Percentiles rank a stretch among this genome's conserved stretches.
Evolutionary conservation across 2,329 filamentous ascomycete genomes (phyloP).

Genomic region (Cytospora leucostoma): DNA sequence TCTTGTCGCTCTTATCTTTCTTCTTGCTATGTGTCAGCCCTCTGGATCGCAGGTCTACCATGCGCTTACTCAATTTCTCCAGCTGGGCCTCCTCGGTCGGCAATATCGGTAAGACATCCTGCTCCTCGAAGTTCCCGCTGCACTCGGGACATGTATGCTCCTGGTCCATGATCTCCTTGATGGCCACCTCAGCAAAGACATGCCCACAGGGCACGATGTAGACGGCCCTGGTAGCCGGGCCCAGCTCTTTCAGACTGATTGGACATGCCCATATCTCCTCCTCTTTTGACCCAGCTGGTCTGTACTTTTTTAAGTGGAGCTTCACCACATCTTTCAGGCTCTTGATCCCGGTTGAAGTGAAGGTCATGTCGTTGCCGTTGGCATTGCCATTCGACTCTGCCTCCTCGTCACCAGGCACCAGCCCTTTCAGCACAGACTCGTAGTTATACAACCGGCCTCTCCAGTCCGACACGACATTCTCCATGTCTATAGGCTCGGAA

Average conservation of each 20-base stretch:
- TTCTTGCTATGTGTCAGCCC: conserved; percentile 87
- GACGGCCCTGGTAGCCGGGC: conserved; percentile 75
- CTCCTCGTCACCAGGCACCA: conserved; percentile 63
- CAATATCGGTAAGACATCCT: conserved; percentile 82
- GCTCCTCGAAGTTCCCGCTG: conserved; percentile 68
- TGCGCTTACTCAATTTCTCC: conserved; percentile 63
- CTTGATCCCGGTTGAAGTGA: conserved; percentile 64
- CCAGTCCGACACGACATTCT: conserved; percentile 81
- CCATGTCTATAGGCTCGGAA: conserved; percentile 66
- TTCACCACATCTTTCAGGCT: conserved; percentile 85
- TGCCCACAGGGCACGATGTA: conserved; percentile 96
- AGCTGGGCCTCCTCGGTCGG: conserved; percentile 72
- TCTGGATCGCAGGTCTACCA: conserved; percentile 67
- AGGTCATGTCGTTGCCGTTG: conserved; percentile 41
- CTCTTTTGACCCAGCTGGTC: conserved; percentile 40
- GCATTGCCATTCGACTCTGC: conserved; percentile 52
- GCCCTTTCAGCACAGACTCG: conserved; percentile 73
- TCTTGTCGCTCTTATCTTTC: conserved; percentile 66
- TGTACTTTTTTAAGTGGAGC: conserved; percentile 67
- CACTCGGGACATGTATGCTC: conserved; percentile 64
- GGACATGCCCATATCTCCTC: conserved; percentile 77
- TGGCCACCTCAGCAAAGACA: conserved; percentile 83
- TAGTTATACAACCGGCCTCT: conserved; percentile 88
- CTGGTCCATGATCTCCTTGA: conserved; percentile 73
- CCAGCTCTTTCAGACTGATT: conserved; percentile 82